phyloP scores from a whole-genome alignment of 1,139 yeast genomes.

The Pneumocystis sp. region DNA sequence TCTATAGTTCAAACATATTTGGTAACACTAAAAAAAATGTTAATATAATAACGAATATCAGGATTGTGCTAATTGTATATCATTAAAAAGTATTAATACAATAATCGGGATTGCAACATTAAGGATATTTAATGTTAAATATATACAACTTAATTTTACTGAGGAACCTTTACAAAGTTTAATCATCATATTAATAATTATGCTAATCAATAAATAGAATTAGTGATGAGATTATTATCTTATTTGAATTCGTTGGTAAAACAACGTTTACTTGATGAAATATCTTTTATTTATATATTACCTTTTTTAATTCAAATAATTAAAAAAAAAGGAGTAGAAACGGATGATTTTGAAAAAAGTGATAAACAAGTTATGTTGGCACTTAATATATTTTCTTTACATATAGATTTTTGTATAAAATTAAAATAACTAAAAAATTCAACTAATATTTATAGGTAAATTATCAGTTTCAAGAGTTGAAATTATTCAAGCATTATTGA shows the following conservation, averaged over 20 bases:
- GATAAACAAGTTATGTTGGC: constrained; percentile 76
- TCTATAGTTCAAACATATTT: not conserved
- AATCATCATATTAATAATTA: constrained; percentile 13
- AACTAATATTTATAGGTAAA: constrained; percentile 36
- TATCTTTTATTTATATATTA: constrained; percentile 54
- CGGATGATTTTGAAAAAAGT: constrained; percentile 55
- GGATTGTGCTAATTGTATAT: constrained; percentile 22
- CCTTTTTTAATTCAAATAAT: constrained; percentile 51
- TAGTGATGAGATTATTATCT: constrained; percentile 40
- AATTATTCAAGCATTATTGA: constrained; percentile 46
- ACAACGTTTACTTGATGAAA: constrained; percentile 52
- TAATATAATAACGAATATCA: constrained; percentile 21
- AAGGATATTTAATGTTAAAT: constrained; percentile 43
- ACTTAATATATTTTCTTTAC: constrained; percentile 59
- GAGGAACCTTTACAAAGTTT: constrained; percentile 39
- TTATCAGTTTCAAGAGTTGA: constrained; percentile 52
- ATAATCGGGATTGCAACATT: constrained; percentile 37
- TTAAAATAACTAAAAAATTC: not conserved
- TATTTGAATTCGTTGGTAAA: constrained; percentile 62
- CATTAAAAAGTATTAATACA: constrained; percentile 22
- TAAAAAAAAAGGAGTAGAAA: constrained; percentile 44
- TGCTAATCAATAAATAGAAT: not conserved
- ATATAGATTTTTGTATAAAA: constrained; percentile 32
- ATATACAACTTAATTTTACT: constrained; percentile 24
- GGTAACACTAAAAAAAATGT: constrained; percentile 9